Evolutionary conservation across 1,139 yeast genomes (phyloP).

Genomic region (Taphrina populina): DNA sequence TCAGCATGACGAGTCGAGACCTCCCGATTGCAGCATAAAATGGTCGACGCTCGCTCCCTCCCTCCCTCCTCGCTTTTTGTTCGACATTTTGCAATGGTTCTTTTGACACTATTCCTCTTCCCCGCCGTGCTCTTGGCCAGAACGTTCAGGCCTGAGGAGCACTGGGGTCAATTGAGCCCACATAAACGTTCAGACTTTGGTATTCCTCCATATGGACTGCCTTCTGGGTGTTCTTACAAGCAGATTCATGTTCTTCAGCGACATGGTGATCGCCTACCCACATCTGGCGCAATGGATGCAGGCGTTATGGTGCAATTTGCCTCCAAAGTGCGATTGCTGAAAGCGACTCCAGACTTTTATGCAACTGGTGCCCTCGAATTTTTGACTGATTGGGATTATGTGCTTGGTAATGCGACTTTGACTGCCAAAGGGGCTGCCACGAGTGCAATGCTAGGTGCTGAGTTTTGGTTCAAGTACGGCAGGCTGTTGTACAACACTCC

Average conservation of each 20-base stretch:
- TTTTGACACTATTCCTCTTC: background rate
- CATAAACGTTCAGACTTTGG: slow-evolving; percentile 7
- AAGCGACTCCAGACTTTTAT: background rate
- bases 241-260: slow-evolving; percentile 50
- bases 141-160: slow-evolving; percentile 2
- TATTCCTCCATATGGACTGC: background rate
- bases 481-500: slow-evolving; percentile 7
- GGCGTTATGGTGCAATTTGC: slow-evolving; percentile 3
- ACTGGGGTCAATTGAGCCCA: slow-evolving; percentile 9
- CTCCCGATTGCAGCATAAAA: no score
- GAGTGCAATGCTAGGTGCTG: slow-evolving; percentile 7
- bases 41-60: no score
- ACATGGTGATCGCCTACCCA: slow-evolving; percentile 50
- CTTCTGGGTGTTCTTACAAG: slow-evolving; percentile 9
- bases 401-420: slow-evolving; percentile 1
- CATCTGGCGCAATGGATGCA: slow-evolving; percentile 42
- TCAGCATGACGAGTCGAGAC: no score
- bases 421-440: slow-evolving; percentile 8
- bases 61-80: background rate
- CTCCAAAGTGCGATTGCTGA: background rate
- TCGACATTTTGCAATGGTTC: no score
- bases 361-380: background rate
- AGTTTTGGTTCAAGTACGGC: slow-evolving; percentile 7
- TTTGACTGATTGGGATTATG: background rate
- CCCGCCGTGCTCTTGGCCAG: background rate